Evolutionary conservation across 768 basidiomycete genomes (phyloP), one percentile per base, ranked within the genome.

Genomic region (Tulasnella sp.): DNA sequence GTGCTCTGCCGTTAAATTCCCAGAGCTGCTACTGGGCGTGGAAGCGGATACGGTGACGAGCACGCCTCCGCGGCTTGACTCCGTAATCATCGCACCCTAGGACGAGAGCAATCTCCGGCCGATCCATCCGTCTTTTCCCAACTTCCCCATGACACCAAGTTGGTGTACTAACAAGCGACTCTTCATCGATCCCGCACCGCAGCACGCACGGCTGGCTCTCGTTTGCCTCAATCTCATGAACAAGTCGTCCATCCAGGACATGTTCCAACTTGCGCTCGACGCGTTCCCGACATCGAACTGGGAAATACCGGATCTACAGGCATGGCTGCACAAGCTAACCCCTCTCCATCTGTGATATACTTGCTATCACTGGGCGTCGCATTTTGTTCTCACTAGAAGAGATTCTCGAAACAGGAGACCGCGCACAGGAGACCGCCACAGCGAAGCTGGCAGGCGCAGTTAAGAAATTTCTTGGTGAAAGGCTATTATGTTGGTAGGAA

Each of bases 101-200:
- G 38, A 42, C 24, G 19, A 53, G 15, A 29, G 25, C 9, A 27
- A 31, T 10, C 48, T 58, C 21, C 42, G 55, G 8, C 24, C 60
- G 15, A 48, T 46, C 29, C 60, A 61, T 42, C 57, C 44, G 1
- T 61, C 60, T 19, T 61, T 61, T 44, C 60, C 30, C 2, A 45
- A 58, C 38, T 61, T 61, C 34, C 31, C 60, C 29, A 61, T 29
- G 5, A 46, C 59, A 17, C 29, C 41, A 3, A 12, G 27, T 29
- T 12, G 54, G 54, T 56, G 54, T 25, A 27, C 29, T 9, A 41
- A 56, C 29, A n/a, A 31, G 9, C 12, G 41, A 17, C 44, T 56
- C 45, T 43, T 29, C n/a, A 7, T 56, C 17, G 44, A 44, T 42
- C 54, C 54, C 1, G 42, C 27, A 29, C 34, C 27, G 19, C 34